Conservation (phyloP, 2,329 filamentous ascomycete genomes). For the Neofusicoccum sp. region DNA sequence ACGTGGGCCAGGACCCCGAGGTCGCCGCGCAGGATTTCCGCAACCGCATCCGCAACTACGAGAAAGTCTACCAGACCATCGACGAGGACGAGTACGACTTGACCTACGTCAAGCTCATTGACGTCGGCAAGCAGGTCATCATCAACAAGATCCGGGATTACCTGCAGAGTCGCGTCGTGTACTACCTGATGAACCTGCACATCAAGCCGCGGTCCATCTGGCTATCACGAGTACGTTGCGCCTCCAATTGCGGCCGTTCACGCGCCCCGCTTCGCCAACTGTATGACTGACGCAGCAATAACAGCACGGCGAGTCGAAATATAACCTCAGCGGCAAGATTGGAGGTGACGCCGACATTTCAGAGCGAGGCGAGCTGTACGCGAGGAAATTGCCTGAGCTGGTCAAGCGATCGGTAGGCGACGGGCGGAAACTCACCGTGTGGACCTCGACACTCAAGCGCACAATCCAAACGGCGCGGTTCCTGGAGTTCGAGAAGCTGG, state of each 20-base stretch:
- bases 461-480: constrained; percentile 90
- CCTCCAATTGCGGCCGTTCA: neutral
- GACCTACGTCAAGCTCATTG: constrained; percentile 96
- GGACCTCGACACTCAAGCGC: constrained; percentile 74
- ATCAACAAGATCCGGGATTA: constrained; percentile 99
- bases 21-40: constrained; percentile 87
- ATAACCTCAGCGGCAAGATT: constrained; percentile 86
- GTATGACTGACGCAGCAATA: neutral
- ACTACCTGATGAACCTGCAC: constrained; percentile 98
- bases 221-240: constrained; percentile 76
- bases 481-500: constrained; percentile 88
- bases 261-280: neutral
- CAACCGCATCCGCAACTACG: constrained; percentile 92
- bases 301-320: constrained; percentile 91
- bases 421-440: constrained; percentile 64
- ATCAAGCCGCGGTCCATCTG: constrained; percentile 96
- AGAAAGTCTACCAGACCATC: constrained; percentile 93
- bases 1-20: constrained; percentile 90
- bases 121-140: constrained; percentile 92
- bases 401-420: constrained; percentile 85
- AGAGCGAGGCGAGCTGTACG: constrained; percentile 81
- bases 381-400: constrained; percentile 77
- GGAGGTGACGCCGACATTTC: constrained; percentile 90
- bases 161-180: constrained; percentile 91
- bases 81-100: constrained; percentile 83